Evolutionary conservation across 805 yeast genomes (phyloP).

Genomic region (Kodamaea neixiangensis): DNA sequence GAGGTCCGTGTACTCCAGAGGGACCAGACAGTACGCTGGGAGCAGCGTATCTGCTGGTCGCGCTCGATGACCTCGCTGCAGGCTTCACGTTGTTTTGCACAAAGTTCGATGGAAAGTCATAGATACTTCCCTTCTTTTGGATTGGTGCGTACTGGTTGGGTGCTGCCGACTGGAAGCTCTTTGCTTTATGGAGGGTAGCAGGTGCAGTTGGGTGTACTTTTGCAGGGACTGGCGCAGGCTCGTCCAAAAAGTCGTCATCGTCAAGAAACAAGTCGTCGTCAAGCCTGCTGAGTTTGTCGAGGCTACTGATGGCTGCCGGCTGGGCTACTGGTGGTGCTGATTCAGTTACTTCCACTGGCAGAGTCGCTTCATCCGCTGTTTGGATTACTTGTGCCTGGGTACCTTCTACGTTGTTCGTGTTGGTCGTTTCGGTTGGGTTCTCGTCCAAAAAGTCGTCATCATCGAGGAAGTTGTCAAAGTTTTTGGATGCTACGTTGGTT

Average conservation of each 20-base stretch:
- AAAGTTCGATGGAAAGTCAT: constrained; percentile 67
- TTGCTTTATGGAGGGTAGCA: background rate
- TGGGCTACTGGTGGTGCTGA: background rate
- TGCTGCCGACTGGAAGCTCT: background rate
- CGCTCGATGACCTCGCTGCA: constrained; percentile 35
- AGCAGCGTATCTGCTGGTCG: constrained; percentile 20
- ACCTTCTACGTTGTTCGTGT: background rate
- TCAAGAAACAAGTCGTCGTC: constrained; percentile 15
- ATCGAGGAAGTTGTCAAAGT: constrained; percentile 14
- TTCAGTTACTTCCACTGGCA: background rate
- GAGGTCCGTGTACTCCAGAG: constrained; percentile 10
- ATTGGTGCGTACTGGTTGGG: background rate
- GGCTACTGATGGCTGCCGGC: background rate
- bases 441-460: constrained; percentile 23
- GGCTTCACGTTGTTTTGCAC: constrained; percentile 44
- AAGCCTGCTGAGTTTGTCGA: constrained; percentile 11
- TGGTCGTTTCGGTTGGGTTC: background rate
- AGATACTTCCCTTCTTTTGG: constrained; percentile 66
- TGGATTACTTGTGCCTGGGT: background rate
- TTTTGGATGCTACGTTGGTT: background rate
- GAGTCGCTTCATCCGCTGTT: background rate
- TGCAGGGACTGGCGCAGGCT: background rate
- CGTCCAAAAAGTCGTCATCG: constrained; percentile 24
- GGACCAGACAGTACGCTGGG: constrained; percentile 6
- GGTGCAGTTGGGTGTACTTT: background rate